Evolutionary conservation across 2,329 filamentous ascomycete genomes (phyloP), one percentile per base, ranked within the genome.

Genomic region (Cladophialophora chaetospira): DNA sequence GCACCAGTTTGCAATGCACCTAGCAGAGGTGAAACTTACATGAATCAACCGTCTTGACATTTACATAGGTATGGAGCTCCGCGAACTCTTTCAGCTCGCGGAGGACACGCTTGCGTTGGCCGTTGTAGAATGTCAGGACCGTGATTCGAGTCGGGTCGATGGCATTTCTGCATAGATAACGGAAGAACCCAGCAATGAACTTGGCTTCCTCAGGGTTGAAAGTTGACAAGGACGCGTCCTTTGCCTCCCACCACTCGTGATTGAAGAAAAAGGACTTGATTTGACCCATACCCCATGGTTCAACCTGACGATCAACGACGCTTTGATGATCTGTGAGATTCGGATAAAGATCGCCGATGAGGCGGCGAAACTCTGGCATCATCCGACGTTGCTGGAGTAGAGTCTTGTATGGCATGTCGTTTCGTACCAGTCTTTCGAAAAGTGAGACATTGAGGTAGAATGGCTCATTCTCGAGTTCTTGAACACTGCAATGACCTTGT

Each of bases 111-210:
- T 87, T 88, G 42, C 87, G 80, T 68, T 97, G 92, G 0, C 89
- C 91, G 40, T 89, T 90, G 76, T 96, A 97, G 68, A 94, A 96
- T 0, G 91, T 93, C 47, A 97, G 72, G 2, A 96, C 76, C 0
- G 91, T 96, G 54, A 96, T 91, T 4, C 86, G 77, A 0, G 73
- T 69, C 0, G 81, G 69, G 0, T 74, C 65, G 1, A 87, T 73
- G 0, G 86, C 86, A 60, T 92, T 93, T 57, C 84, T 74, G 1
- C 87, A 70, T 0, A 97, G 81, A 66, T 96, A 88, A 23, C 82
- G 75, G 62, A 86, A 86, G 62, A 96, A 88, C 0, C 79, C 79
- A 0, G 85, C 81, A 26, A 96, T 77, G 86, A 96, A 93, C 1
- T 82, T 75, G 0, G 89, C 89, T 68, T 97, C 92, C 2, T 78